Percentiles rank a stretch among this genome's conserved stretches.
phyloP scores from a whole-genome alignment of 108 stramenopile genomes.

The Fistulifera pelliculosa region DNA sequence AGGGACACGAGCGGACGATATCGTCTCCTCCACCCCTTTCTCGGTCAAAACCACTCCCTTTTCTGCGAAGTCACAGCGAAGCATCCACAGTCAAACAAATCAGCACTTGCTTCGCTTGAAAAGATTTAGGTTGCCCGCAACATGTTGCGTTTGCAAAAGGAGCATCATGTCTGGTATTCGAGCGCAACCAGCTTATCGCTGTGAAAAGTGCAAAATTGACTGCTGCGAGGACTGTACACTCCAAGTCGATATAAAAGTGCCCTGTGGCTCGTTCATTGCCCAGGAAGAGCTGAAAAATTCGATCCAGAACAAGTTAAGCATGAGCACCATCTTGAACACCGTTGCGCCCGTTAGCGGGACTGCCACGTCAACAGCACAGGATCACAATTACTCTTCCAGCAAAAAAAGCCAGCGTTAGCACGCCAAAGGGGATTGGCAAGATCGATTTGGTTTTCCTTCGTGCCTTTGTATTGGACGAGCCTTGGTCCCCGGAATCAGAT shows the following conservation, averaged over 20 bases:
- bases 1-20: background rate
- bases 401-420: background rate
- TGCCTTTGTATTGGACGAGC: slow-evolving; percentile 52
- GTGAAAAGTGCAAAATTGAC: slow-evolving; percentile 63
- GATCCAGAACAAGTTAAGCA: slow-evolving; percentile 42
- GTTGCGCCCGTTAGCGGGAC: slow-evolving; percentile 31
- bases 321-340: slow-evolving; percentile 24
- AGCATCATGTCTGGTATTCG: slow-evolving; percentile 6
- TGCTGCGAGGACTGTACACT: slow-evolving; percentile 77
- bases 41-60: slow-evolving; percentile 1
- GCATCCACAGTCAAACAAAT: slow-evolving; percentile 11
- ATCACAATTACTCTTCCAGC: too few relatives aligned
- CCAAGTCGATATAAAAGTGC: slow-evolving; percentile 60
- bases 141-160: slow-evolving; percentile 38
- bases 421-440: slow-evolving; percentile 27
- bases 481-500: slow-evolving; percentile 44
- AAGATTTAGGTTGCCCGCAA: slow-evolving; percentile 48
- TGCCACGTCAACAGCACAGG: slow-evolving; percentile 3
- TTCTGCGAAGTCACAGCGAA: slow-evolving; percentile 3
- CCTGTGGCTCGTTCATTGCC: slow-evolving; percentile 62
- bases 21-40: background rate
- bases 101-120: slow-evolving; percentile 54
- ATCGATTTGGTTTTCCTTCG: slow-evolving; percentile 41
- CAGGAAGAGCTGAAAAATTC: slow-evolving; percentile 36
- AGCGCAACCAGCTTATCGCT: slow-evolving; percentile 36